Conservation (phyloP, 108 stramenopile genomes). For the Pseudonitzschia multistriata region DNA sequence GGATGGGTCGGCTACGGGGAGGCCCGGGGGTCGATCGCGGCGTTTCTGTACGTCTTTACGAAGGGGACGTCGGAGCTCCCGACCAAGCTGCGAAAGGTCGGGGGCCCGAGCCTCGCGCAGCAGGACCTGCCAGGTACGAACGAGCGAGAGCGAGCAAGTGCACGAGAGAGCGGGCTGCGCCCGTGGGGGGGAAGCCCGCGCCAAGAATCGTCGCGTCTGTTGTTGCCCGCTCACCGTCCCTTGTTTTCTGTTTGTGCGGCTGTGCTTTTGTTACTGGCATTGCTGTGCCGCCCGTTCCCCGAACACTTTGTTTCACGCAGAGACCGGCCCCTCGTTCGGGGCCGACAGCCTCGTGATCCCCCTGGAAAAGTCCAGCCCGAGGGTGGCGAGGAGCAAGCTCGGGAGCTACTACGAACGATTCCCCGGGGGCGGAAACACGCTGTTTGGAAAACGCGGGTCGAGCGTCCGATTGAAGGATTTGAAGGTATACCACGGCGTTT, state of each 20-base stretch:
- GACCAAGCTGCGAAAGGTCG: slow-evolving; percentile 76
- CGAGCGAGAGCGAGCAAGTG: no score
- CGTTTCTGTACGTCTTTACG: slow-evolving; percentile 70
- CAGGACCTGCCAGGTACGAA: slow-evolving; percentile 27
- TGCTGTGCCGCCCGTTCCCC: no score
- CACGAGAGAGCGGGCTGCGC: no score
- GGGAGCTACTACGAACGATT: slow-evolving; percentile 82
- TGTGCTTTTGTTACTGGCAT: no score
- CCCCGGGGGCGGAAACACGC: slow-evolving; percentile 63
- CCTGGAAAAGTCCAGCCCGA: slow-evolving; percentile 46
- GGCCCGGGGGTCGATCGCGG: slow-evolving; percentile 79
- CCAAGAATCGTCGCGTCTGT: no score
- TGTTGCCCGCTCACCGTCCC: no score
- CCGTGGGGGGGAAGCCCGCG: no score
- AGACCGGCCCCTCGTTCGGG: slow-evolving; percentile 75
- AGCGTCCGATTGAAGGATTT: slow-evolving; percentile 61
- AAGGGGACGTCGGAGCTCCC: slow-evolving; percentile 34
- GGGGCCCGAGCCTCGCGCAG: slow-evolving; percentile 72
- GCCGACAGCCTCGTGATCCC: slow-evolving; percentile 80
- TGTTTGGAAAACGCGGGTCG: slow-evolving; percentile 66
- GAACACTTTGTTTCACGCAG: slow-evolving; percentile 29
- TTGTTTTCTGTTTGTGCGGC: not conserved
- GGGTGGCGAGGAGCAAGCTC: slow-evolving; percentile 70
- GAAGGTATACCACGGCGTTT: slow-evolving; percentile 79
- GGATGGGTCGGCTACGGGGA: slow-evolving; percentile 49